Evolutionary conservation across 73 alveolate genomes (phyloP).

Genomic region (Strombidium stylifer): DNA sequence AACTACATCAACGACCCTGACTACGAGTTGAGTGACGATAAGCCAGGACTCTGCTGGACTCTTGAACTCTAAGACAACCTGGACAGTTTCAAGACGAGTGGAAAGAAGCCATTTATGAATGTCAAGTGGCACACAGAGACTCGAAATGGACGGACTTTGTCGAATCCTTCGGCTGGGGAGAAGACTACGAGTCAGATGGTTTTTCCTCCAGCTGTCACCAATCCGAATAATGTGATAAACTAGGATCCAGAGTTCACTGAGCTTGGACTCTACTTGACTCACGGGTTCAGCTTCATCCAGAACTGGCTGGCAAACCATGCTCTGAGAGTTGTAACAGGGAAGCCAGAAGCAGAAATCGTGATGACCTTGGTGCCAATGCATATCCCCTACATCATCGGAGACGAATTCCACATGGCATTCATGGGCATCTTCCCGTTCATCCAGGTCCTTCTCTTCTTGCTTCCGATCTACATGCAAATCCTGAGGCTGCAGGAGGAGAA

Average conservation of each 20-base stretch:
- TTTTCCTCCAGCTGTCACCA: no score
- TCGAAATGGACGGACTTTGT: no score
- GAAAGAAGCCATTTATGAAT: no score
- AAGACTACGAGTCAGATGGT: no score
- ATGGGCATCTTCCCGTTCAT: slow-evolving; percentile 65
- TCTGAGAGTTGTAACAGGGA: slow-evolving; percentile 5
- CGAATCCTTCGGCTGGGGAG: no score
- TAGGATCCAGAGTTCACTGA: no score
- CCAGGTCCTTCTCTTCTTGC: slow-evolving; percentile 70
- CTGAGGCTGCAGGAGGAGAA: slow-evolving; percentile 78
- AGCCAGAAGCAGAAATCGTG: slow-evolving; percentile 24
- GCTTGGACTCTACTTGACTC: slow-evolving; percentile 8
- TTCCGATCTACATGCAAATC: slow-evolving; percentile 66
- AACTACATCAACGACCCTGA: slow-evolving; percentile 6
- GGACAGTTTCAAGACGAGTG: no score
- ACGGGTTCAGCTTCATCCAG: slow-evolving; percentile 45
- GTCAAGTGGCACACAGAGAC: no score
- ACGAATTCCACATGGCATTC: slow-evolving; percentile 13
- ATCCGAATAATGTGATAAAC: no score
- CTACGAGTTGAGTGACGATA: slow-evolving; percentile 20
- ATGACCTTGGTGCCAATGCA: slow-evolving; percentile 9
- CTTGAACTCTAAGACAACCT: no score
- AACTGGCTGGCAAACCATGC: slow-evolving; percentile 34
- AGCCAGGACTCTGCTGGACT: slow-evolving; percentile 55
- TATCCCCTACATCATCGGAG: background rate